A percentile compares a stretch with the other conserved stretches of the same genome.
phyloP scores from a whole-genome alignment of 75 land plant genomes.

The Pinus albicaulis region DNA sequence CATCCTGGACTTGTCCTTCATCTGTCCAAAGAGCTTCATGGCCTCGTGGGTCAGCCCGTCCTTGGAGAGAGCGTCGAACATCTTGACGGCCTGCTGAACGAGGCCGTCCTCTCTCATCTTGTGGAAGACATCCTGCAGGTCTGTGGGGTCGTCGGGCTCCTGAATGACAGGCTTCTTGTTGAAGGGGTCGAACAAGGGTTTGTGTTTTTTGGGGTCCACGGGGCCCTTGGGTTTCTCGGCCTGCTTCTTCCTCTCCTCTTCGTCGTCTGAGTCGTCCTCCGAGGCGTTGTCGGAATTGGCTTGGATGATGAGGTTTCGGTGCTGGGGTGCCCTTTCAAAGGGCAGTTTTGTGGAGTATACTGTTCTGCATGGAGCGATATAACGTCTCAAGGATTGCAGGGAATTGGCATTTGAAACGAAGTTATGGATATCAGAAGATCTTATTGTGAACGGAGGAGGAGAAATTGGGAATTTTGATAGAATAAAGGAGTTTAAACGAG shows the following conservation, averaged over 20 bases:
- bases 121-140: conserved; percentile 67
- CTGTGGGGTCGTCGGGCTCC: conserved; percentile 43
- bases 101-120: conserved; percentile 49
- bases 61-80: conserved; percentile 68
- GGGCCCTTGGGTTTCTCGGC: neutral
- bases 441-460: too few relatives aligned
- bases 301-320: conserved; percentile 8
- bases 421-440: too few relatives aligned
- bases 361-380: too few relatives aligned
- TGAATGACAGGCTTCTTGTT: conserved; percentile 46
- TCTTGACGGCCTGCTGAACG: conserved; percentile 52
- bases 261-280: conserved; percentile 26
- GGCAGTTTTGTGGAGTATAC: too few relatives aligned
- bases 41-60: conserved; percentile 72
- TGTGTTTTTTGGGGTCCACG: conserved; percentile 20
- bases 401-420: too few relatives aligned
- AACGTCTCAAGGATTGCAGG: too few relatives aligned
- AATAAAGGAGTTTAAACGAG: too few relatives aligned
- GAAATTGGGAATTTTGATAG: too few relatives aligned
- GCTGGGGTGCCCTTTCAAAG: too few relatives aligned
- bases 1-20: conserved; percentile 64
- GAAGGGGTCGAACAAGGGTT: conserved; percentile 65
- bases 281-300: neutral
- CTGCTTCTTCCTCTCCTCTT: neutral
- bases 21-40: conserved; percentile 45